phyloP scores from a whole-genome alignment of 2,329 filamentous ascomycete species.

The Penicillium nordicum region DNA sequence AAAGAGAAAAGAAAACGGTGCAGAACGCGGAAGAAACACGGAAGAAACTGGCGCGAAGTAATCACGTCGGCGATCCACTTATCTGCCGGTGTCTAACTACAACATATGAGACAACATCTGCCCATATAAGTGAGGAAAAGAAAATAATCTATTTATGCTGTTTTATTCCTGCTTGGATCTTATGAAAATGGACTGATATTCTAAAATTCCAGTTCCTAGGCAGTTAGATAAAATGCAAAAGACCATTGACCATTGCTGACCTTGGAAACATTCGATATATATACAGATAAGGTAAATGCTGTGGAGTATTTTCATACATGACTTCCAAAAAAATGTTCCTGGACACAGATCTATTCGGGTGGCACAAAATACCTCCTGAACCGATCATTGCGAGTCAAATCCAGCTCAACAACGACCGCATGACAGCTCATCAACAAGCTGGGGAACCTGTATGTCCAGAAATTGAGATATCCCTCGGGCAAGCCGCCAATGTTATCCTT shows the following conservation, averaged over 20 bases:
- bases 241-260: too few species aligned
- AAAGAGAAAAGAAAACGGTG: not conserved
- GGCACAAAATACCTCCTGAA: slow-evolving; percentile 44
- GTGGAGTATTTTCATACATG: not conserved
- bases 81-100: not conserved
- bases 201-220: not conserved
- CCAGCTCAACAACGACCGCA: slow-evolving; percentile 65
- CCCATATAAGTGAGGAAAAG: not conserved
- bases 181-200: too few species aligned
- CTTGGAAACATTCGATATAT: not conserved
- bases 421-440: slow-evolving; percentile 75
- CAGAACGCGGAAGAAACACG: slow-evolving; percentile 4
- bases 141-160: not conserved
- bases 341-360: slow-evolving; percentile 23
- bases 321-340: not conserved
- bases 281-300: not conserved
- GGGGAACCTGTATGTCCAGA: slow-evolving; percentile 80
- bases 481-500: slow-evolving; percentile 69
- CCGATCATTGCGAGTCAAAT: slow-evolving; percentile 48
- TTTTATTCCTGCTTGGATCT: not conserved
- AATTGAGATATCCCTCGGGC: slow-evolving; percentile 76
- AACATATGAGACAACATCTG: not conserved
- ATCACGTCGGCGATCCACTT: slow-evolving; percentile 1
- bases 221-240: not conserved
- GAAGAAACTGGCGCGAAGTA: slow-evolving; percentile 1